phyloP scores from a whole-genome alignment of 768 basidiomycete genomes.

The Leccinum boreale region DNA sequence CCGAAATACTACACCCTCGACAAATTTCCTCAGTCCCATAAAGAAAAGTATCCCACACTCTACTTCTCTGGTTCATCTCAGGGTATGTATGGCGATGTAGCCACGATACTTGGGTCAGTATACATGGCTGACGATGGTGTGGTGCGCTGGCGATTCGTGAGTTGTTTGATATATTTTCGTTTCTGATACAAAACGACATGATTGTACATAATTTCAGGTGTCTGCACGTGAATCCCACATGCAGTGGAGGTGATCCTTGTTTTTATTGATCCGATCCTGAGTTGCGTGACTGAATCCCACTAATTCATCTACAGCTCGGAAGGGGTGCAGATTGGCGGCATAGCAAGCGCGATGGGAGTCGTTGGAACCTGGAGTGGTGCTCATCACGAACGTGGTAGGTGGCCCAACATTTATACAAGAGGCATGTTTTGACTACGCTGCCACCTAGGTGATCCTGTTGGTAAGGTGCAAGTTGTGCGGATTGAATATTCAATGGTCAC shows the following conservation, averaged over 20 bases:
- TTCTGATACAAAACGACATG: constrained; percentile 2
- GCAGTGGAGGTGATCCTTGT: constrained; percentile 54
- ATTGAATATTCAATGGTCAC: neutral
- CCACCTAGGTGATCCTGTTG: constrained; percentile 58
- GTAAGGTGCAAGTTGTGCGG: constrained; percentile 34
- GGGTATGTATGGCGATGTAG: constrained; percentile 40
- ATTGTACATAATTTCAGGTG: constrained; percentile 35
- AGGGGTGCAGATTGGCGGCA: constrained; percentile 63
- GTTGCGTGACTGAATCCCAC: neutral
- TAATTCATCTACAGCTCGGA: constrained; percentile 45
- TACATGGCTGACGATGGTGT: constrained; percentile 43
- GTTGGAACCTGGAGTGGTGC: constrained; percentile 68
- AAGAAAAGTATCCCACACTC: constrained; percentile 39
- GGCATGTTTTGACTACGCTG: neutral
- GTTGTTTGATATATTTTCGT: constrained; percentile 22
- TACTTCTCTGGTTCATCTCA: constrained; percentile 47
- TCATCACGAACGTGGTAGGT: constrained; percentile 50
- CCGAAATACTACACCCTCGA: constrained; percentile 19
- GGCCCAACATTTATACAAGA: neutral
- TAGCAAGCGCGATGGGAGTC: constrained; percentile 63
- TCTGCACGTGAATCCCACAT: constrained; percentile 51
- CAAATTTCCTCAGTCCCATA: constrained; percentile 19
- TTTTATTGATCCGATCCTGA: constrained; percentile 1
- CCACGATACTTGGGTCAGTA: constrained; percentile 49
- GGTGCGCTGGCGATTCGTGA: constrained; percentile 60